Evolutionary conservation across 176 grass and related monocot genomes (phyloP), one percentile per base, ranked within the genome.

Genomic region (Oryza officinalis): DNA sequence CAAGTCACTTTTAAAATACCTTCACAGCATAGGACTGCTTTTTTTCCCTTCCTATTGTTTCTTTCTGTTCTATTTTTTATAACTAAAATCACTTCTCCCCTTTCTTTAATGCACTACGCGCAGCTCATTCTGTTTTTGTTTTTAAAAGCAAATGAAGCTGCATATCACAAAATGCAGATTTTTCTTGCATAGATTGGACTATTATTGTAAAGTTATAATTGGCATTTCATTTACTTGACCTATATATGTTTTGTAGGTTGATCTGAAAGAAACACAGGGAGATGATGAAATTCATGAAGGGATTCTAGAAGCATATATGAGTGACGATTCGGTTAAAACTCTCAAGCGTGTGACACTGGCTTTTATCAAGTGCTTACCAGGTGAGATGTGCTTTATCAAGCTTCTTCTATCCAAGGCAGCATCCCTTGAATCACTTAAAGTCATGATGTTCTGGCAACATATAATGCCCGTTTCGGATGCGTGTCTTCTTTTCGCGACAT

Each of bases 371-470:
- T 35, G 0, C 78, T 50, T 68, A 22, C 27, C 28, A 50, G 67
- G 67, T 33, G 78, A 68, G 27, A 80, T 50, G 27, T 50, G 27
- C 27, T 80, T 80, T 8, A 45, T 68, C 15, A 50, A 80, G 43
- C 13, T n/a, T 35, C 27, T 80, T 22, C 78, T 68, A 6, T 67
- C 78, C 26, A 80, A 80, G 28, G 23, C 64, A 68, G 6, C 18
- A 35, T 80, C 11, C 20, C 78, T 80, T 5, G 10, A 80, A 50
- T 80, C 20, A 25, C 33, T 80, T 52, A 0, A 35, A 15, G 64
- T 68, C 43, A 25, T 6, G 32, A 32, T 80, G 3, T 22, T 6
- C 25, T 45, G 28, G 66, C n/a, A 32, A 27, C 30, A 43, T 6
- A 1, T 4, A 46, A 46, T 69, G 67, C 6, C 61, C 28, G 22